These are phyloP conservation scores for Diplogelasinospora grovesii DNA, from an alignment of 495 filamentous ascomycete genomes.

Conservation along the genomic window DNA sequence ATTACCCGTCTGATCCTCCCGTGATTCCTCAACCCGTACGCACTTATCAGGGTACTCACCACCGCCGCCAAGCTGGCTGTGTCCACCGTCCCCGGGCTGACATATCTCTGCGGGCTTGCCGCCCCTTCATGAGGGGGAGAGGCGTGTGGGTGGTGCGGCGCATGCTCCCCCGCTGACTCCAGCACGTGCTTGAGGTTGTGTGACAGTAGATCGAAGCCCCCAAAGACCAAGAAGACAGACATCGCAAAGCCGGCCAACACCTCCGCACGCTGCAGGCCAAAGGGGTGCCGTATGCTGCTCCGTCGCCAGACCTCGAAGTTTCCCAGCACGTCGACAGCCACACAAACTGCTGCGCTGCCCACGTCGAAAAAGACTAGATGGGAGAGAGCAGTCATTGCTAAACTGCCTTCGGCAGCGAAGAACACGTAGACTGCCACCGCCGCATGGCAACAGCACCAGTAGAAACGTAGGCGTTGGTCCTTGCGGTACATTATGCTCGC, in stretches of 20 bases:
- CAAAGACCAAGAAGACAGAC: constrained; percentile 90
- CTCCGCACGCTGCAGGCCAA: constrained; percentile 84
- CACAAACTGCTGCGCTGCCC: constrained; percentile 85
- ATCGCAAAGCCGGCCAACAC: constrained; percentile 96
- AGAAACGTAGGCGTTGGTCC: constrained; percentile 75
- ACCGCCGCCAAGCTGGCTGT: constrained; percentile 80
- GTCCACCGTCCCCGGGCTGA: constrained; percentile 70
- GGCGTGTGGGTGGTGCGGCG: constrained; percentile 62
- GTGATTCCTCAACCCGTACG: constrained; percentile 84
- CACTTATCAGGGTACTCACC: constrained; percentile 78
- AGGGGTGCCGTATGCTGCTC: constrained; percentile 86
- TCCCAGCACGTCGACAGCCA: constrained; percentile 81
- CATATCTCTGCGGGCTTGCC: constrained; percentile 22
- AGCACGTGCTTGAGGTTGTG: constrained; percentile 88
- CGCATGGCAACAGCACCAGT: constrained; percentile 88
- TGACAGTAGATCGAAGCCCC: constrained; percentile 90
- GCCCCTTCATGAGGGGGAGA: constrained; percentile 38
- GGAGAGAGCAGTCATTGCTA: constrained; percentile 86
- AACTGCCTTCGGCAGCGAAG: constrained; percentile 76
- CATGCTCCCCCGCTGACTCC: constrained; percentile 46
- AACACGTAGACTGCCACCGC: constrained; percentile 74
- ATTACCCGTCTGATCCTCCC: constrained; percentile 78
- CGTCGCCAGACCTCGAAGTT: constrained; percentile 98
- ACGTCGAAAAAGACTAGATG: constrained; percentile 94
- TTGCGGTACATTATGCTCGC: constrained; percentile 75